Evolutionary conservation across 352 stramenopile species (phyloP).

Genomic region (Phytophthora sp.): DNA sequence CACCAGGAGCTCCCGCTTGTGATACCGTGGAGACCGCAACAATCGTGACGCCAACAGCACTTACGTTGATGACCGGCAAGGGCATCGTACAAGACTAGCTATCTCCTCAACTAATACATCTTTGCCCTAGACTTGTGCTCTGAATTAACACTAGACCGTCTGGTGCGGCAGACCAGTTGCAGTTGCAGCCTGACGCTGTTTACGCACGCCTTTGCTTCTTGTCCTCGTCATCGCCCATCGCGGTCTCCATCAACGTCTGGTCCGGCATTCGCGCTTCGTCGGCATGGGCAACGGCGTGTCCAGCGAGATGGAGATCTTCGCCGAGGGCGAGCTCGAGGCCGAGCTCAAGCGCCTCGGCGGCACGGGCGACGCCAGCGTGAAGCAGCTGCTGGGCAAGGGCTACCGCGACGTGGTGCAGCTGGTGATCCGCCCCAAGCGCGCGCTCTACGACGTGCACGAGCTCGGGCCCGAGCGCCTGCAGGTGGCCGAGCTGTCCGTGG

Average conservation of each 20-base stretch:
- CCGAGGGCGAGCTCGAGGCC: conserved; percentile 74
- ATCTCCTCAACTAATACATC: too few species aligned
- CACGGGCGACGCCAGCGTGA: conserved; percentile 71
- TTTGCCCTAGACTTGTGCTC: too few species aligned
- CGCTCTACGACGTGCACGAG: conserved; percentile 51
- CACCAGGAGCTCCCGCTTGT: too few species aligned
- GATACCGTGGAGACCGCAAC: too few species aligned
- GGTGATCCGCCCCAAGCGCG: conserved; percentile 75
- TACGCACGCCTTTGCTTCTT: too few species aligned
- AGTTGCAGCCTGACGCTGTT: too few species aligned
- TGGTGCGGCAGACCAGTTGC: too few species aligned
- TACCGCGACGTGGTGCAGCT: conserved; percentile 81
- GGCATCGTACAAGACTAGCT: too few species aligned
- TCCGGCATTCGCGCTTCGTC: conserved; percentile 1
- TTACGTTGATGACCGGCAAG: too few species aligned
- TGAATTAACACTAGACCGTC: too few species aligned
- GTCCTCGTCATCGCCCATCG: too few species aligned
- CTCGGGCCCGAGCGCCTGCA: conserved; percentile 61
- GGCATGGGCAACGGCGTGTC: conserved; percentile 81
- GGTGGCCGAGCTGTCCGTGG: conserved; percentile 35
- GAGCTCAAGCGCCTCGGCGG: conserved; percentile 72
- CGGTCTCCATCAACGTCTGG: background rate
- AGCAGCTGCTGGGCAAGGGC: conserved; percentile 72
- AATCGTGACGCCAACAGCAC: too few species aligned
- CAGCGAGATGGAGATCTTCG: conserved; percentile 84